A percentile compares a stretch with the other conserved stretches of the same genome.
These are phyloP conservation scores for Nemania sp. DNA, from an alignment of 2,329 filamentous ascomycete species.

Conservation along the genomic window DNA sequence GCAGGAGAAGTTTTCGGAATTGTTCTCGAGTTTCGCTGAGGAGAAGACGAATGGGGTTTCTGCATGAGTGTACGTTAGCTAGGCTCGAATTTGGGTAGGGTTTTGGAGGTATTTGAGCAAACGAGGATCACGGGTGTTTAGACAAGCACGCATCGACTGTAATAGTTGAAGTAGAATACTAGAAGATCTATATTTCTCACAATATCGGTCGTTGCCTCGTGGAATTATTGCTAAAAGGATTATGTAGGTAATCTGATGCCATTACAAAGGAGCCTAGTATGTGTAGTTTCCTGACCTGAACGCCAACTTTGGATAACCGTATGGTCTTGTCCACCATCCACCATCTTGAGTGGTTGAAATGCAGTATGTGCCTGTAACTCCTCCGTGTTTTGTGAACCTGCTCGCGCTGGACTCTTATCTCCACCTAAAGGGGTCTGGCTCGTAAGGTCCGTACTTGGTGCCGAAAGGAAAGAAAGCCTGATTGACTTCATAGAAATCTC, in stretches of 20 bases:
- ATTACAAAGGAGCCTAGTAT: slow-evolving; percentile 14
- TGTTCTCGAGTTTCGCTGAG: slow-evolving; percentile 43
- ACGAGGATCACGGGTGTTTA: not conserved
- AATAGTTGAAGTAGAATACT: not conserved
- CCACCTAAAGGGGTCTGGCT: too few relatives aligned
- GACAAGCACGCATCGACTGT: not conserved
- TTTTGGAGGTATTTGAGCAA: not conserved
- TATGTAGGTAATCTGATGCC: slow-evolving; percentile 2
- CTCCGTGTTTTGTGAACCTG: not conserved
- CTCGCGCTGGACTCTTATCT: too few relatives aligned
- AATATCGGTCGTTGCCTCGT: not conserved
- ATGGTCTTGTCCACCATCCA: not conserved
- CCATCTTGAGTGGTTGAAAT: not conserved
- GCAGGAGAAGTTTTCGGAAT: slow-evolving; percentile 53
- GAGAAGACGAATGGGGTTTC: slow-evolving; percentile 18
- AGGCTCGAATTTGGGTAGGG: not conserved
- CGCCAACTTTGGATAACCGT: slow-evolving; percentile 8
- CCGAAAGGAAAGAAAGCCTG: too few relatives aligned
- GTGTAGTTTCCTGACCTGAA: slow-evolving; percentile 14
- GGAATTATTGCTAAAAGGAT: not conserved
- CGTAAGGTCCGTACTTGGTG: too few relatives aligned
- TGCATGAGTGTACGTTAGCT: slow-evolving; percentile 3
- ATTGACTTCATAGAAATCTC: too few relatives aligned
- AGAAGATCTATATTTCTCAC: slow-evolving; percentile 8
- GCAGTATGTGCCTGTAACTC: slow-evolving; percentile 3